These are phyloP conservation scores for Globisporangium ultimum DNA, from an alignment of 352 stramenopile genomes.

Conservation along the genomic window DNA sequence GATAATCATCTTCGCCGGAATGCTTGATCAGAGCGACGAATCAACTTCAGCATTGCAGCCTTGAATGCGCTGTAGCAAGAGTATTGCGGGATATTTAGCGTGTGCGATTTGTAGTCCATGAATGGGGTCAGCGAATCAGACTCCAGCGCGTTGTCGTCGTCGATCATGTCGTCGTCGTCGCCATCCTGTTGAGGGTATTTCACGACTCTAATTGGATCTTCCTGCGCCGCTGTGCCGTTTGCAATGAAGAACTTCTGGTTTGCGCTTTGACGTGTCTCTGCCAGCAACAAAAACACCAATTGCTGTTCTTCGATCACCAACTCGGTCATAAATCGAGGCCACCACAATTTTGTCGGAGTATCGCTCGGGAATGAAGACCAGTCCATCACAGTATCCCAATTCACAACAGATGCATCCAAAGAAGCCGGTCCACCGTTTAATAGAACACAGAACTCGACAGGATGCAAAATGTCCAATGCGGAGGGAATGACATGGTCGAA, in stretches of 20 bases:
- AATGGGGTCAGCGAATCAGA: constrained; percentile 32
- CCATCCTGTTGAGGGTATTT: constrained; percentile 6
- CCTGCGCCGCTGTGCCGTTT: background rate
- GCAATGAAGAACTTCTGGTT: constrained; percentile 42
- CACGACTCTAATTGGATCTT: constrained; percentile 4
- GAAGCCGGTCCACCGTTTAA: constrained; percentile 31
- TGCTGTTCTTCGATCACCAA: constrained; percentile 62
- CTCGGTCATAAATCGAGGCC: constrained; percentile 42
- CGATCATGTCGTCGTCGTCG: constrained; percentile 6
- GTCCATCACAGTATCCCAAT: constrained; percentile 36
- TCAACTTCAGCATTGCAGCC: constrained; percentile 29
- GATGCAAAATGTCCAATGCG: constrained; percentile 43
- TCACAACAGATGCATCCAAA: constrained; percentile 32
- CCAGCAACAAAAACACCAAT: constrained; percentile 51
- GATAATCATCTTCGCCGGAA: constrained; percentile 26
- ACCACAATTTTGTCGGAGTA: constrained; percentile 22
- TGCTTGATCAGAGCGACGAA: constrained; percentile 36
- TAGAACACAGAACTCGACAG: constrained; percentile 52
- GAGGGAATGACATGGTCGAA: constrained; percentile 56
- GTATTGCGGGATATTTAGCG: constrained; percentile 52
- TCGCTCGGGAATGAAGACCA: constrained; percentile 19
- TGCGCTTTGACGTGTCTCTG: constrained; percentile 35
- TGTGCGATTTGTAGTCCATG: constrained; percentile 30
- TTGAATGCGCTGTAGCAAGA: constrained; percentile 52
- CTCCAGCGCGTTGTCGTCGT: constrained; percentile 12